phyloP scores from a whole-genome alignment of 2,329 filamentous ascomycete genomes.

The Trichoderma sp. region DNA sequence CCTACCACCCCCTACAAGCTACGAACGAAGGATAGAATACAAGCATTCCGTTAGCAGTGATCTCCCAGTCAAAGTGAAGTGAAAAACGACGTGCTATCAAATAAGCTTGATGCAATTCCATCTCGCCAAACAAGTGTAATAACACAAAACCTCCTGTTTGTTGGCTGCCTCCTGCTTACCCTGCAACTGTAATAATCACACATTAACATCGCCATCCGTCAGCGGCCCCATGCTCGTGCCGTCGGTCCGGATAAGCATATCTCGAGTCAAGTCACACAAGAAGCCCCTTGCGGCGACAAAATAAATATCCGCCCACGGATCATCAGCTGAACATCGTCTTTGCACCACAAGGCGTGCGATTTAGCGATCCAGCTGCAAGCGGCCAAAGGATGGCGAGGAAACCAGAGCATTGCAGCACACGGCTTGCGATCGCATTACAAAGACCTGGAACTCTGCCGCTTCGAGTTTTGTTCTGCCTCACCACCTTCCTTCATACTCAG shows the following conservation, averaged over 20 bases:
- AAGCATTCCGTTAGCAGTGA: too few relatives aligned
- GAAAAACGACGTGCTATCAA: too few relatives aligned
- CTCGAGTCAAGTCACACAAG: slow-evolving; percentile 3
- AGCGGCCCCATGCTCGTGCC: neutral
- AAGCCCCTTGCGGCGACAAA: neutral
- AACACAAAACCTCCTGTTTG: neutral
- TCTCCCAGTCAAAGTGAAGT: too few relatives aligned
- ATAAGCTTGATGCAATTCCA: neutral
- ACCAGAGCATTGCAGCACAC: neutral
- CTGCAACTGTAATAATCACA: neutral
- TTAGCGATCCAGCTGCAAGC: too few relatives aligned
- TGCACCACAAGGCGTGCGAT: too few relatives aligned
- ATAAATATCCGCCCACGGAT: neutral
- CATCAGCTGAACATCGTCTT: neutral
- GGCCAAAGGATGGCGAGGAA: too few relatives aligned
- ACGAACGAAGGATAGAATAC: too few relatives aligned
- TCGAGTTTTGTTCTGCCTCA: neutral
- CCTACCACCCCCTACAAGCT: too few relatives aligned
- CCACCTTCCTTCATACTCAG: too few relatives aligned
- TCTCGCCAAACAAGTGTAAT: neutral
- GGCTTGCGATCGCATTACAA: neutral
- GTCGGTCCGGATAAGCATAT: slow-evolving; percentile 27
- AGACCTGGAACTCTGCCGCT: neutral
- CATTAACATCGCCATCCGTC: neutral
- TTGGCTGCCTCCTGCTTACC: slow-evolving; percentile 10